Conservation (phyloP, 306 rosid species). For the Vigna mungo region DNA sequence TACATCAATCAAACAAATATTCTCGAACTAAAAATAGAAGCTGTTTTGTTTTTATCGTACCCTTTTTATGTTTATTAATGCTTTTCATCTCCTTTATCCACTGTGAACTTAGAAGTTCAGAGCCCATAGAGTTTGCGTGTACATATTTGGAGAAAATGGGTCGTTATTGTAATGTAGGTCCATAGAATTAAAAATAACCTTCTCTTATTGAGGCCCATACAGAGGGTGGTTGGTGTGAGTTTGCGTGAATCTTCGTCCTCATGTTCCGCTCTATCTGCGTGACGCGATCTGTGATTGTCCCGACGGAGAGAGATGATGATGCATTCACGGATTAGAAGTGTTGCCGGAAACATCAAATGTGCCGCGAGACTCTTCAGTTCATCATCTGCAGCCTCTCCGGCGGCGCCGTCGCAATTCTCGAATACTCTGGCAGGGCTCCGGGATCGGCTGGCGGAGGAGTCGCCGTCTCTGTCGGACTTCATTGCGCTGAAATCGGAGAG, state of each 20-base stretch:
- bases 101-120: too few species aligned
- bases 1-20: too few species aligned
- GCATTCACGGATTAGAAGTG: constrained; percentile 58
- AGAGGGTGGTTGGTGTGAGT: not conserved
- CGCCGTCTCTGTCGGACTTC: constrained; percentile 67
- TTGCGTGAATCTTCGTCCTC: constrained; percentile 13
- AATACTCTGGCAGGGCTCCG: constrained; percentile 81
- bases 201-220: constrained; percentile 2
- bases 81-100: too few species aligned
- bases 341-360: constrained; percentile 55
- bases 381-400: constrained; percentile 40
- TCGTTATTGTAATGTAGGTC: not conserved
- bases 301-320: constrained; percentile 47
- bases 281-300: constrained; percentile 38
- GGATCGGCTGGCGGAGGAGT: constrained; percentile 75
- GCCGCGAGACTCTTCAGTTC: constrained; percentile 60
- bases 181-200: not conserved
- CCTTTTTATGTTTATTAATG: too few species aligned
- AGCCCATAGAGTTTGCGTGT: too few species aligned
- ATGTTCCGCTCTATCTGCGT: constrained; percentile 34
- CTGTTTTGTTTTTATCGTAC: too few species aligned
- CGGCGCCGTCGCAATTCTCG: constrained; percentile 56
- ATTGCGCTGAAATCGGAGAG: constrained; percentile 52
- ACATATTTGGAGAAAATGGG: not conserved
- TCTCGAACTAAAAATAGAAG: too few species aligned